Conservation (phyloP, 441 rosid species). For the Hura crepitans region DNA sequence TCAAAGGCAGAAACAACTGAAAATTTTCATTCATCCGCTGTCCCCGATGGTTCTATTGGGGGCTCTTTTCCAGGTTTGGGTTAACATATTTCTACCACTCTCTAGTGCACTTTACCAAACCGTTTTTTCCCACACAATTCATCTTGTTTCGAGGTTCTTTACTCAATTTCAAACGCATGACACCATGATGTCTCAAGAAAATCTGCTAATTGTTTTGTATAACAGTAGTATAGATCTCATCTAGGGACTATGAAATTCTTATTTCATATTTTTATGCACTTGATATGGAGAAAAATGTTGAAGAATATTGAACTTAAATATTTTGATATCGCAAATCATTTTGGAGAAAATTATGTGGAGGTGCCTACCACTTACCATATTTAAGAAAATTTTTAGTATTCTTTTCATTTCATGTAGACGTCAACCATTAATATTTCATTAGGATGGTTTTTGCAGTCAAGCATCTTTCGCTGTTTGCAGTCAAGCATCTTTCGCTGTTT, state of each 20-base stretch:
- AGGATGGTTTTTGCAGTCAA: neutral
- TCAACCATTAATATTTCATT: neutral
- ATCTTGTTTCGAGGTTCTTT: neutral
- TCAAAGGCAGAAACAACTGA: slow-evolving; percentile 22
- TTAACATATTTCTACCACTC: neutral
- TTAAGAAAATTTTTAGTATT: neutral
- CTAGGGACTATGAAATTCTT: neutral
- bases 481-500: neutral
- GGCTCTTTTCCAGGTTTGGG: slow-evolving; percentile 38
- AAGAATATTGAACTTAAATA: neutral
- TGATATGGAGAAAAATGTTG: slow-evolving; percentile 2
- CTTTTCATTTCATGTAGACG: neutral
- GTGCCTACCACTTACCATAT: neutral
- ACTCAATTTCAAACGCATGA: neutral
- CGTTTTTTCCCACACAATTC: neutral
- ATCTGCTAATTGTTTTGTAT: neutral
- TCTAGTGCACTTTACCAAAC: neutral
- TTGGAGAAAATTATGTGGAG: neutral
- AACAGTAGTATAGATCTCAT: neutral
- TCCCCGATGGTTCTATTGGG: slow-evolving; percentile 21
- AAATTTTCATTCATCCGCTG: slow-evolving; percentile 17
- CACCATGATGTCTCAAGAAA: neutral
- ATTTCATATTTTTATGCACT: neutral
- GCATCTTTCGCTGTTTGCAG: neutral
- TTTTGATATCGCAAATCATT: neutral